Conservation (phyloP, 768 basidiomycete genomes). For the Rhodocollybia butyracea region DNA sequence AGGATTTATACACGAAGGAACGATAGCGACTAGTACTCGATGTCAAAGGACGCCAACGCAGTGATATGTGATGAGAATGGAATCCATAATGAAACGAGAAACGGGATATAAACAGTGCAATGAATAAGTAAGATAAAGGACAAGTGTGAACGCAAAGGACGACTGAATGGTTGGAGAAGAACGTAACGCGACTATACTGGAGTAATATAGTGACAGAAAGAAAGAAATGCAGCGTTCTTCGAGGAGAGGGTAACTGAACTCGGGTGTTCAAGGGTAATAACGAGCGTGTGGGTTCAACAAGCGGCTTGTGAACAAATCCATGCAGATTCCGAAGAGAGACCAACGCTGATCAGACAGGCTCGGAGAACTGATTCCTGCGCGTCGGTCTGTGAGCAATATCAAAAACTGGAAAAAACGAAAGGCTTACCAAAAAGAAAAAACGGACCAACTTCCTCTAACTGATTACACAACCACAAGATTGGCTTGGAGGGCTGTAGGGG, state of each 20-base stretch:
- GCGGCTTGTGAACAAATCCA: slow-evolving; percentile 2
- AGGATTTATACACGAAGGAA: neutral
- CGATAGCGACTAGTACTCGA: neutral
- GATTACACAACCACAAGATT: slow-evolving; percentile 69
- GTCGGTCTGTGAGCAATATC: neutral
- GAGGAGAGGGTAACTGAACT: neutral
- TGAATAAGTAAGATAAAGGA: slow-evolving; percentile 4
- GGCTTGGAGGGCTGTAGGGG: slow-evolving; percentile 83
- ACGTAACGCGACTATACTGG: neutral
- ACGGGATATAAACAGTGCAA: slow-evolving; percentile 11
- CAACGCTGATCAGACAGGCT: neutral
- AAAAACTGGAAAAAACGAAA: neutral
- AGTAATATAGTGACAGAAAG: neutral
- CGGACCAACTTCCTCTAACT: slow-evolving; percentile 51
- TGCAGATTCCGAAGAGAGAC: neutral
- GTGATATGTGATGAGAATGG: neutral
- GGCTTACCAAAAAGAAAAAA: neutral
- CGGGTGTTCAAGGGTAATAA: neutral
- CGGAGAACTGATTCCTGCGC: no score
- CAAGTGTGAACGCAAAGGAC: neutral
- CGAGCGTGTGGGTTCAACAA: slow-evolving; percentile 7
- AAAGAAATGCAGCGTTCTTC: neutral
- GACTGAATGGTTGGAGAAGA: no score
- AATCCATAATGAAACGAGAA: slow-evolving; percentile 5
- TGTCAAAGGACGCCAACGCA: neutral